phyloP scores from a whole-genome alignment of 805 yeast genomes.

The Teunomyces pallodes region DNA sequence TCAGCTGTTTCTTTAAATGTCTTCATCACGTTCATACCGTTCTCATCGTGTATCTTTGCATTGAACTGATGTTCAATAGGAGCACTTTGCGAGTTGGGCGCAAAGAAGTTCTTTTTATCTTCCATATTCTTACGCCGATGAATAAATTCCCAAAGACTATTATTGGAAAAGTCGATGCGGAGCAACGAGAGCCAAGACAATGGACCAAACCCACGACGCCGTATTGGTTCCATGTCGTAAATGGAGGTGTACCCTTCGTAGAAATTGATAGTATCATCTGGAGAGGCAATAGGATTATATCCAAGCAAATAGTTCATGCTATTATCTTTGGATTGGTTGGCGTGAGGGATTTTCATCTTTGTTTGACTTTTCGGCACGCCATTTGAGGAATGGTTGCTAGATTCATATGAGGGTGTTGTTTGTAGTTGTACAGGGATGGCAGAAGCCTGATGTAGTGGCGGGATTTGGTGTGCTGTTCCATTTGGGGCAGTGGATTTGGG shows the following conservation, averaged over 20 bases:
- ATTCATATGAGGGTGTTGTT: neutral
- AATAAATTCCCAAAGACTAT: conserved; percentile 14
- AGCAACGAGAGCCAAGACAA: conserved; percentile 48
- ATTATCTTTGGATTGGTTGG: neutral
- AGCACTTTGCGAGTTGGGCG: conserved; percentile 2
- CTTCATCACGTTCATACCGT: conserved; percentile 7
- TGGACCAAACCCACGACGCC: conserved; percentile 51
- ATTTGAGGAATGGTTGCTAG: neutral
- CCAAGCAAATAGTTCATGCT: conserved; percentile 7
- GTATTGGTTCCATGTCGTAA: conserved; percentile 31
- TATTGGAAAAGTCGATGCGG: conserved; percentile 19
- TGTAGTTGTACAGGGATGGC: neutral
- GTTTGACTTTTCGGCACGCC: neutral
- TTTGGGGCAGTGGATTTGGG: neutral
- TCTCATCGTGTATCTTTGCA: conserved; percentile 7
- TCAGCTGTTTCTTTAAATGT: conserved; percentile 5
- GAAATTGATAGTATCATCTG: conserved; percentile 33
- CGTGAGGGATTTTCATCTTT: neutral
- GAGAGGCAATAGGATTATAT: conserved; percentile 14
- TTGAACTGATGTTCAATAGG: conserved; percentile 7
- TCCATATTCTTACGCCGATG: neutral
- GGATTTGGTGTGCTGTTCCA: neutral
- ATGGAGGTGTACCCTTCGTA: conserved; percentile 41
- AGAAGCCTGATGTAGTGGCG: neutral
- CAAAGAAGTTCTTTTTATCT: neutral